Base-by-base conservation (phyloP, 345 rosid species). In the Euphorbia pulcherrima region DNA sequence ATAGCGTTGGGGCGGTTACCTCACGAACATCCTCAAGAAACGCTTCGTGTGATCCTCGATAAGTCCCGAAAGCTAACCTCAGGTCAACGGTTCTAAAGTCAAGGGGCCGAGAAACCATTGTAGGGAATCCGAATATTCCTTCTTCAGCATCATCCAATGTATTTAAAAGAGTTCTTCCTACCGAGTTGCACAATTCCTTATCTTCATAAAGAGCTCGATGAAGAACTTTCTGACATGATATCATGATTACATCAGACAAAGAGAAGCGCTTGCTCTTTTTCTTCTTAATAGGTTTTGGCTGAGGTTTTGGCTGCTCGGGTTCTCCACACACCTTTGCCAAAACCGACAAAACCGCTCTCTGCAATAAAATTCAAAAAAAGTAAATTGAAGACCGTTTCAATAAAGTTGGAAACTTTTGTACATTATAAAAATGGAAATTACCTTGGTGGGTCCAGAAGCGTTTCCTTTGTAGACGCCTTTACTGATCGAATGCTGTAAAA, bases 401-500 rank as follows among this genome's bases (percentile, higher is more conserved):
- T 39, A 3, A 62, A 44, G 37, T 17, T 37, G 46, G 46, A 55
- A 55, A 44, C 16, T 23, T 6, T 52, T 29, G 23, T 59, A 60
- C 46, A 47, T 37, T 39, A 35, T 47, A 51, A 8, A 28, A 44
- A 63, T 0, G 20, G 48, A 62, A 6, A 35, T 14, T 65, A 80
- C 80, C 80, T 80, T 80, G 28, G 80, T 80, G 11, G 83, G 83
- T 57, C 83, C 83, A 14, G 80, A 76, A 70, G 83, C 83, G 76
- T 80, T 80, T 69, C 83, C 80, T 60, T 80, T 80, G 75, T 80
- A 80, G 29, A 80, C 78, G 62, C 62, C 73, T 62, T 70, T 80
- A 55, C 83, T 76, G 21, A 80, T 80, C 0, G 83, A 76, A 62
- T 76, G 71, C 55, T 80, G 60, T 56, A 80, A 73, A 51, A 61